phyloP scores from a whole-genome alignment of 192 early-diverging fungal species.

The Umbelopsis sp. region DNA sequence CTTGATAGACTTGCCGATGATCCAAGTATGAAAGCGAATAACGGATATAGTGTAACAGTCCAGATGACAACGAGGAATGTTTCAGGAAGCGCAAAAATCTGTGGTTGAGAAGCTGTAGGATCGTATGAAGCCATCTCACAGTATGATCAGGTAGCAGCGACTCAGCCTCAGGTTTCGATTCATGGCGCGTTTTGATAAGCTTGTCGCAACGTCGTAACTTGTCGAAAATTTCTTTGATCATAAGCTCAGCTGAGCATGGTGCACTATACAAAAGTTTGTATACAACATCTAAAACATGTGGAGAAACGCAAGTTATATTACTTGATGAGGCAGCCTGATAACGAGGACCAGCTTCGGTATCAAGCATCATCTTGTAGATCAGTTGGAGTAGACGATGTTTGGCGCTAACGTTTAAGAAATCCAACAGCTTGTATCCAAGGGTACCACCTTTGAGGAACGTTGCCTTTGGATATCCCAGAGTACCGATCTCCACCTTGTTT shows the following conservation, averaged over 20 bases:
- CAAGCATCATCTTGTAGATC: conserved; percentile 76
- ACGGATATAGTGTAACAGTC: conserved; percentile 67
- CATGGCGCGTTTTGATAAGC: conserved; percentile 47
- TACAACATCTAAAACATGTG: conserved; percentile 73
- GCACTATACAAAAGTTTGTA: conserved; percentile 76
- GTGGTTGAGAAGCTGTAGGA: conserved; percentile 74
- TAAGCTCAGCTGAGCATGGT: conserved; percentile 70
- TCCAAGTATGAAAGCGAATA: conserved; percentile 65
- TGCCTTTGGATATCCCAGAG: conserved; percentile 37
- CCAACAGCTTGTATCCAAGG: conserved; percentile 66
- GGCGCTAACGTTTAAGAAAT: conserved; percentile 66
- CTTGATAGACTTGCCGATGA: conserved; percentile 68
- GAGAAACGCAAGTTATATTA: conserved; percentile 65
- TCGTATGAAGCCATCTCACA: conserved; percentile 72
- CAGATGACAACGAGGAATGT: conserved; percentile 65
- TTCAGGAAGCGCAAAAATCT: conserved; percentile 74
- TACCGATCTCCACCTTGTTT: conserved; percentile 46
- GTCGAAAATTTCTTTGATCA: conserved; percentile 74
- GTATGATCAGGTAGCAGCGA: conserved; percentile 42
- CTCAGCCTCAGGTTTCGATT: conserved; percentile 36
- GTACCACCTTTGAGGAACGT: conserved; percentile 68
- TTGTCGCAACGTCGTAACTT: conserved; percentile 71
- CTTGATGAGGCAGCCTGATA: conserved; percentile 55
- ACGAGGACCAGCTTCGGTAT: conserved; percentile 59
- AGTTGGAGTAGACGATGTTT: conserved; percentile 68